Evolutionary conservation across 176 grass and related monocot genomes (phyloP).

Genomic region (Sorghum bicolor): DNA sequence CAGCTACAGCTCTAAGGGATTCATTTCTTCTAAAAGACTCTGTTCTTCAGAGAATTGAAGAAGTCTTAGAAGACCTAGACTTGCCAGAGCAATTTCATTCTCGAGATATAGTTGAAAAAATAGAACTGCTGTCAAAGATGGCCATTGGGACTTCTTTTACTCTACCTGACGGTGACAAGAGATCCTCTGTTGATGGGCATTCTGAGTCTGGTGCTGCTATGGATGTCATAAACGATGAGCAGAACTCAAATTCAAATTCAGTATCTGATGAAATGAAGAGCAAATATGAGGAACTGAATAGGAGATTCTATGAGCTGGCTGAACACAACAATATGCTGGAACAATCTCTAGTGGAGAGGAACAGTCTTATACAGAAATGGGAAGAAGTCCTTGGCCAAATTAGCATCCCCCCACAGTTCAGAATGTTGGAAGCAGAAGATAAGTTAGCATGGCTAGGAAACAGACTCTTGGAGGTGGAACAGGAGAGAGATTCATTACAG

Average conservation of each 20-base stretch:
- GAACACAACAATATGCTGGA: constrained; percentile 98
- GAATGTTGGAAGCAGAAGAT: constrained; percentile 63
- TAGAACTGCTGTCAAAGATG: constrained; percentile 85
- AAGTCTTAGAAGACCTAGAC: constrained; percentile 95
- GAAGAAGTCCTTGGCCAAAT: constrained; percentile 75
- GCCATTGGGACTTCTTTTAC: constrained; percentile 48
- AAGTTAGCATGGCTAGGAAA: constrained; percentile 74
- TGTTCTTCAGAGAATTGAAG: constrained; percentile 95
- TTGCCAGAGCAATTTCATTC: constrained; percentile 92
- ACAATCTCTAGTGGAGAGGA: constrained; percentile 91
- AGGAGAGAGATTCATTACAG: constrained; percentile 77
- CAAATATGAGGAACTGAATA: constrained; percentile 75
- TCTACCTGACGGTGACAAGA: constrained; percentile 49
- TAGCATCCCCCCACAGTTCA: constrained; percentile 64
- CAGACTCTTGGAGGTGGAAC: constrained; percentile 55
- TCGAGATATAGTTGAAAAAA: constrained; percentile 87
- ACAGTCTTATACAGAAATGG: constrained; percentile 84
- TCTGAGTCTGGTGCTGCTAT: constrained; percentile 37
- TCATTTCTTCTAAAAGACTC: constrained; percentile 97
- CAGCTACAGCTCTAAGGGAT: constrained; percentile 89
- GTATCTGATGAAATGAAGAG: constrained; percentile 57
- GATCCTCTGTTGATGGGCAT: constrained; percentile 47
- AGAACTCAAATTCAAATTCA: constrained; percentile 45
- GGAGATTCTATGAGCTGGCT: constrained; percentile 87
- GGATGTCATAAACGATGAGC: constrained; percentile 53